Percentiles rank a stretch among this genome's conserved stretches.
These are phyloP conservation scores for Triangularia verruculosa DNA, from an alignment of 2,329 filamentous ascomycete species.

Conservation along the genomic window DNA sequence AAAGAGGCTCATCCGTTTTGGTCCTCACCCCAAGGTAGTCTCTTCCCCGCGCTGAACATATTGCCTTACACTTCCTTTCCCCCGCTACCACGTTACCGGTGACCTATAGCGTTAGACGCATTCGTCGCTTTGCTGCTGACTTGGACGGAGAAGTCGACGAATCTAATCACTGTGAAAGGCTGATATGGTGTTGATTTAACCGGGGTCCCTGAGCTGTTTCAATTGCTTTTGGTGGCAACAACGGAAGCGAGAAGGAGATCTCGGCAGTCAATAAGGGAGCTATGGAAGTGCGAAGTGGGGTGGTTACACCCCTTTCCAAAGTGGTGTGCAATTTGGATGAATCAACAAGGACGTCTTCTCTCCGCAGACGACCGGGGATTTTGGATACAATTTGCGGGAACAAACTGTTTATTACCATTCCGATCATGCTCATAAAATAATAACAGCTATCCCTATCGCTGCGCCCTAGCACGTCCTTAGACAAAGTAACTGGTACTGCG, in stretches of 20 bases:
- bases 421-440: too few species aligned
- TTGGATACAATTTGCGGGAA: not conserved
- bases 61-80: slow-evolving; percentile 18
- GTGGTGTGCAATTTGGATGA: slow-evolving; percentile 8
- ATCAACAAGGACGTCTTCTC: slow-evolving; percentile 9
- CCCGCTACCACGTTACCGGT: slow-evolving; percentile 16
- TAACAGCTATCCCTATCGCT: too few species aligned
- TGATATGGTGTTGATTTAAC: slow-evolving; percentile 11
- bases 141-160: not conserved
- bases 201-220: slow-evolving; percentile 6
- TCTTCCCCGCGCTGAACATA: slow-evolving; percentile 12
- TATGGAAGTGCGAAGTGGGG: not conserved
- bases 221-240: not conserved
- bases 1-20: not conserved
- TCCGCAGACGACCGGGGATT: slow-evolving; percentile 11
- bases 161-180: slow-evolving; percentile 13
- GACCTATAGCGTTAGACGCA: not conserved
- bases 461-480: too few species aligned
- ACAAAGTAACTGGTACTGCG: too few species aligned
- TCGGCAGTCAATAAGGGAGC: not conserved
- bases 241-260: not conserved
- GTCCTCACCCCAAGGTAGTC: slow-evolving; percentile 4
- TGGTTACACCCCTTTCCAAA: not conserved
- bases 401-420: not conserved
- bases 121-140: not conserved